Evolutionary conservation across 257 asterid species (phyloP), one percentile per base, ranked within the genome.

Genomic region (Solanum lycopersicoides): DNA sequence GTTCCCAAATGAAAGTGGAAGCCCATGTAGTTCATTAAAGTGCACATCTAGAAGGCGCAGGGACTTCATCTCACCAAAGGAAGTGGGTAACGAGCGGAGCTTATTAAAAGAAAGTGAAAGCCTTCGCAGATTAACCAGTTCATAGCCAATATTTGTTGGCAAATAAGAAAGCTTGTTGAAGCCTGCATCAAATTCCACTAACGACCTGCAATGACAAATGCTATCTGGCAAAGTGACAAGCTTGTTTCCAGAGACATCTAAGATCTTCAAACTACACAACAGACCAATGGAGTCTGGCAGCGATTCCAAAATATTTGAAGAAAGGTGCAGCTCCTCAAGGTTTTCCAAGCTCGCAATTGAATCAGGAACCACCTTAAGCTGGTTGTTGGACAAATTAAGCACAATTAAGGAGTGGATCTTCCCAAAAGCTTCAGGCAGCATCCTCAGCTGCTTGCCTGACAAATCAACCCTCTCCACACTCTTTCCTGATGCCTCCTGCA

Each of bases 391-490:
- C 91, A 97, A 89, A 90, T 96, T 92, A 75, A 97, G 94, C 77
- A 90, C 90, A 66, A 95, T 86, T 91, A 96, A 84, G 8, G 95
- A 89, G 84, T 86, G 90, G 71, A 96, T 56, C 90, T 80, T 90
- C 89, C 97, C 98, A 87, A 97, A 92, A 23, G 93, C 96, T 92
- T 97, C 99, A 2, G 99, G 99, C 12, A 97, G 87, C 84, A 94
- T 83, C 89, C 90, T 91, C 95, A 97, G 86, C 86, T 84, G 89
- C 45, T 90, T 92, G 84, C 89, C 95, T 0, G 97, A 89, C 66
- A 97, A 92, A 90, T 91, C 93, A 87, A 97, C 92, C 89, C 88
- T 91, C 90, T 95, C 92, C 44, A 96, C 87, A 89, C 21, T 88
- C 86, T 92, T 94, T 85, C 93, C 96, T 23, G 90, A 93, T 72